Conservation (phyloP, 176 grass and related monocot species). For the Cenchrus americanus region DNA sequence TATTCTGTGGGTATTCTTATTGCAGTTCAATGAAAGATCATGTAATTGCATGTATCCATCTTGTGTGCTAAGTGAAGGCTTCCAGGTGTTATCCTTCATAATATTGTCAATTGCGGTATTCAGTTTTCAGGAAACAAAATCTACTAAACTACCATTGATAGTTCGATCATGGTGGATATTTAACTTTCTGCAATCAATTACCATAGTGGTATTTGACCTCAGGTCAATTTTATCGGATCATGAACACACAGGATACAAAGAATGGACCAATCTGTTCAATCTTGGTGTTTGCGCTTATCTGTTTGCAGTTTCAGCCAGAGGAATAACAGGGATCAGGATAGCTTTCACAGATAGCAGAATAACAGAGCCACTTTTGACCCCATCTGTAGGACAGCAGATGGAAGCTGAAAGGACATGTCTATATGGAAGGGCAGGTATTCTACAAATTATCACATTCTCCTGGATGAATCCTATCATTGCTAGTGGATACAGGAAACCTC, state of each 20-base stretch:
- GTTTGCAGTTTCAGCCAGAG: slow-evolving; percentile 64
- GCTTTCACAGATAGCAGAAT: slow-evolving; percentile 43
- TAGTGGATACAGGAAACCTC: slow-evolving; percentile 76
- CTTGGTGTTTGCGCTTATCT: slow-evolving; percentile 60
- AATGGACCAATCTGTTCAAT: slow-evolving; percentile 52
- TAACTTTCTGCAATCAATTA: slow-evolving; percentile 71
- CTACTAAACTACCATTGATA: slow-evolving; percentile 56
- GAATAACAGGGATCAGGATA: slow-evolving; percentile 68
- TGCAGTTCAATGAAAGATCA: slow-evolving; percentile 42
- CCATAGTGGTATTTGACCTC: slow-evolving; percentile 62
- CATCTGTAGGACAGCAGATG: slow-evolving; percentile 55
- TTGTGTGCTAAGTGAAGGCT: slow-evolving; percentile 57
- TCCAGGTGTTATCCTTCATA: slow-evolving; percentile 74
- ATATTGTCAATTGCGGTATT: slow-evolving; percentile 62
- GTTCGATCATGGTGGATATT: slow-evolving; percentile 79
- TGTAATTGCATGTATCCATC: slow-evolving; percentile 50
- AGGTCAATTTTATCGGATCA: slow-evolving; percentile 48
- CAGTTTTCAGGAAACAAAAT: slow-evolving; percentile 63
- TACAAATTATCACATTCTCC: slow-evolving; percentile 84
- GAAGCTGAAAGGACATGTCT: slow-evolving; percentile 61
- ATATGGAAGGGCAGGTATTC: slow-evolving; percentile 68
- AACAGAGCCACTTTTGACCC: slow-evolving; percentile 66
- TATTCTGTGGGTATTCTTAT: slow-evolving; percentile 44
- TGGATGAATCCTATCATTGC: slow-evolving; percentile 89
- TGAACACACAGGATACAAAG: slow-evolving; percentile 46